Evolutionary conservation across 192 early-diverging fungal species (phyloP).

Genomic region (Podila clonocystis): DNA sequence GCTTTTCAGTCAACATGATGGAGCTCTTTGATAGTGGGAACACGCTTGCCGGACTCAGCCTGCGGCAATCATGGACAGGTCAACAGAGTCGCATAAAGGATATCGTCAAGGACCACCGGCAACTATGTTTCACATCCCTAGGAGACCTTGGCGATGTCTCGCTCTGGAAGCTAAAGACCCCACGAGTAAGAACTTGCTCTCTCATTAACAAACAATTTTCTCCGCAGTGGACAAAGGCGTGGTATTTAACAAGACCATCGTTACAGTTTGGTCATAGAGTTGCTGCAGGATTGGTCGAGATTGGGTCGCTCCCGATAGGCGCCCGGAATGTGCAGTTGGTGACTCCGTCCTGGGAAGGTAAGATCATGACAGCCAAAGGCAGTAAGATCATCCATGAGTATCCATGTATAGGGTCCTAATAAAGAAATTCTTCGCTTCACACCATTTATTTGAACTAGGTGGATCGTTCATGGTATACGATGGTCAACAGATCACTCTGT

Average conservation of each 20-base stretch:
- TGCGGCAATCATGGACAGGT: conserved; percentile 75
- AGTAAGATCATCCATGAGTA: too few relatives aligned
- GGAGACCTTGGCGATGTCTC: conserved; percentile 62
- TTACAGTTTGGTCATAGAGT: conserved; percentile 51
- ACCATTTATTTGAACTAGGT: conserved; percentile 1
- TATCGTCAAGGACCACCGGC: conserved; percentile 56
- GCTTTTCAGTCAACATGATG: conserved; percentile 78
- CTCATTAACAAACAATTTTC: neutral
- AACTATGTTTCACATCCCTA: conserved; percentile 57
- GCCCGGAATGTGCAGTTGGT: conserved; percentile 31
- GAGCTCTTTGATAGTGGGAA: conserved; percentile 77
- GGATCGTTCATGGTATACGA: conserved; percentile 50
- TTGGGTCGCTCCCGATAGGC: conserved; percentile 43
- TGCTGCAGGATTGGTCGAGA: conserved; percentile 44
- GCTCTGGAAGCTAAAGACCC: conserved; percentile 61
- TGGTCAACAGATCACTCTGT: conserved; percentile 30
- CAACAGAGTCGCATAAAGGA: conserved; percentile 61
- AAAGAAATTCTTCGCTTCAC: too few relatives aligned
- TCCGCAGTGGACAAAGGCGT: neutral
- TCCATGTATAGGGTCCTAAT: too few relatives aligned
- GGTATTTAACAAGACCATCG: conserved; percentile 6
- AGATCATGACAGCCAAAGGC: neutral
- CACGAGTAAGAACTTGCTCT: conserved; percentile 54
- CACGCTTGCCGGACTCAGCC: conserved; percentile 62
- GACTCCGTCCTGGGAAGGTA: conserved; percentile 50